Evolutionary conservation across 2,329 filamentous ascomycete species (phyloP).

Genomic region (Penicillium sp.): DNA sequence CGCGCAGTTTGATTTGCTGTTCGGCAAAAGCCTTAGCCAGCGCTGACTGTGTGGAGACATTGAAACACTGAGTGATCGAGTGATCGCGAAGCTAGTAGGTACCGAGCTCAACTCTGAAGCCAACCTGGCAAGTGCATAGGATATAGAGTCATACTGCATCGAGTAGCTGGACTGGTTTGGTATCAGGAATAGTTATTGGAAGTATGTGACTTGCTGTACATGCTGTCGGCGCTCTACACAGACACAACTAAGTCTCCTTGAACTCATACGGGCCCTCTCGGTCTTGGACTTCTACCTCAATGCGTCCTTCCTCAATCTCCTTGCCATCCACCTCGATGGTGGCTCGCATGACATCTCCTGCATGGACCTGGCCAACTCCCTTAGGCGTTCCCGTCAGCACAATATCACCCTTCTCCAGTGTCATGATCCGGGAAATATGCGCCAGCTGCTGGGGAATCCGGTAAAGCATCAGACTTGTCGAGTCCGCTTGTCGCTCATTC

Average conservation of each 20-base stretch:
- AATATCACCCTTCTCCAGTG: conserved; percentile 85
- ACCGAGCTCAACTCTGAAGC: too few species aligned
- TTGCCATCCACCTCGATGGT: conserved; percentile 76
- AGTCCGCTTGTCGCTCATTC: conserved; percentile 75
- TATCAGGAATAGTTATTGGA: too few species aligned
- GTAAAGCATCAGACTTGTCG: conserved; percentile 92
- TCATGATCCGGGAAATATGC: conserved; percentile 94
- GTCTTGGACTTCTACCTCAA: conserved; percentile 81
- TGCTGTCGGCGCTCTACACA: background rate
- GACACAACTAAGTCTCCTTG: conserved; percentile 58
- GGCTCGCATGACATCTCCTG: conserved; percentile 83
- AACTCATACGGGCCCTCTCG: conserved; percentile 75
- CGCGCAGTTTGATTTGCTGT: conserved; percentile 9
- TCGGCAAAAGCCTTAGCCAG: conserved; percentile 14
- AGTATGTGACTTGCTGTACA: background rate
- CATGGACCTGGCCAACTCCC: conserved; percentile 81
- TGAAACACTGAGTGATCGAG: too few species aligned
- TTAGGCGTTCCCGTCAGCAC: conserved; percentile 97
- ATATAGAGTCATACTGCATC: too few species aligned
- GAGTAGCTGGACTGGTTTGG: too few species aligned
- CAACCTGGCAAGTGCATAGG: too few species aligned
- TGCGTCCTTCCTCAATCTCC: conserved; percentile 78
- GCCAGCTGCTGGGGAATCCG: conserved; percentile 80
- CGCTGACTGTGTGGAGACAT: too few species aligned
- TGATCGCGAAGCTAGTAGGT: too few species aligned